These are phyloP conservation scores for Cutaneotrichosporon sp. DNA, from an alignment of 1,284 basidiomycete species.

Conservation along the genomic window DNA sequence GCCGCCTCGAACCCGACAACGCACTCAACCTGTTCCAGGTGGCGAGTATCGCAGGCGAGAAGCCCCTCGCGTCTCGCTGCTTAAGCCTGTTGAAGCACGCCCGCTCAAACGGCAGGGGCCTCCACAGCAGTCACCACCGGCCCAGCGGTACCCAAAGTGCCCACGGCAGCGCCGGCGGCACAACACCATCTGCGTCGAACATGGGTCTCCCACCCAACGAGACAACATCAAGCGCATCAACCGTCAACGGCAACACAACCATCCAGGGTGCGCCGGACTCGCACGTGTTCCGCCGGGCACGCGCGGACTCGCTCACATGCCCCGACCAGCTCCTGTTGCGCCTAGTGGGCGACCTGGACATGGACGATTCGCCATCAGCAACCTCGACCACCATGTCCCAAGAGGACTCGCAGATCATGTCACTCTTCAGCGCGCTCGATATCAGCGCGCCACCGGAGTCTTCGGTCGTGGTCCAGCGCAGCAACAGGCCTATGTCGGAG, in stretches of 20 bases:
- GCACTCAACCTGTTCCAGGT: slow-evolving; percentile 91
- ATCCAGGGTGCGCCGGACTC: neutral
- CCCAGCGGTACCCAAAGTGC: slow-evolving; percentile 16
- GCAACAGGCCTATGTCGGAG: neutral
- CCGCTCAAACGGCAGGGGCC: slow-evolving; percentile 4
- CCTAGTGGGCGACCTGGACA: neutral
- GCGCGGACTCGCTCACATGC: slow-evolving; percentile 29
- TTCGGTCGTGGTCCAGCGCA: neutral
- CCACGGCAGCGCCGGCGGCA: slow-evolving; percentile 13
- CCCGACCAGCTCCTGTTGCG: neutral
- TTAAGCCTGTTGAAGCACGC: slow-evolving; percentile 61
- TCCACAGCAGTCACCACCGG: slow-evolving; percentile 9
- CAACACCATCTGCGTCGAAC: neutral
- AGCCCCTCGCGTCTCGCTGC: slow-evolving; percentile 81
- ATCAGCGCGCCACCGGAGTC: neutral
- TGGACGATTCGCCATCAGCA: neutral
- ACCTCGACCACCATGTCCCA: neutral
- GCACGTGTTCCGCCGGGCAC: slow-evolving; percentile 19
- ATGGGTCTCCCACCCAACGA: neutral
- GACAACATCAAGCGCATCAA: neutral
- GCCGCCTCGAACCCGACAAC: slow-evolving; percentile 73
- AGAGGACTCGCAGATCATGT: neutral
- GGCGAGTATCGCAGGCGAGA: slow-evolving; percentile 82
- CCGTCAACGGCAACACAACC: neutral
- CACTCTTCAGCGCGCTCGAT: neutral